These are phyloP conservation scores for Spizellomyces punctatus DNA, from an alignment of 192 early-diverging fungal genomes.

Conservation along the genomic window DNA sequence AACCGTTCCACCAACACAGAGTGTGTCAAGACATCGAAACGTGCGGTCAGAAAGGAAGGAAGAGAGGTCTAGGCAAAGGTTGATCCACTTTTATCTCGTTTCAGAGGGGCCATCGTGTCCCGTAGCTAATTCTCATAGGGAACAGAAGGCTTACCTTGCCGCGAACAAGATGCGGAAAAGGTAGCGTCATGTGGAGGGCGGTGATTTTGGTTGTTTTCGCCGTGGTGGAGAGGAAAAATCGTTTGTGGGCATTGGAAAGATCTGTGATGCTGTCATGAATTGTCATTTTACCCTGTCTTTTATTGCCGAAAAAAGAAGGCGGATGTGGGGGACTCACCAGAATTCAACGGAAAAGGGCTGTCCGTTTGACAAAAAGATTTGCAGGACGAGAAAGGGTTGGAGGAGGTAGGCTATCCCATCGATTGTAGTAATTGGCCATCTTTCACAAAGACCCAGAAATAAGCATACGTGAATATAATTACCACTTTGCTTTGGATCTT, in stretches of 20 bases:
- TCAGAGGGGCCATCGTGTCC: not conserved
- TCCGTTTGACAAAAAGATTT: constrained; percentile 38
- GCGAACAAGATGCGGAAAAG: constrained; percentile 31
- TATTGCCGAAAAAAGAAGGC: constrained; percentile 12
- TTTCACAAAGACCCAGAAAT: not conserved
- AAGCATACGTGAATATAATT: not conserved
- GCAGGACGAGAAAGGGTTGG: constrained; percentile 45
- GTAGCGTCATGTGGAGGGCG: constrained; percentile 44
- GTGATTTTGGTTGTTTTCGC: constrained; percentile 37
- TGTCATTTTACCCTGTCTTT: constrained; percentile 12
- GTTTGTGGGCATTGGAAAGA: constrained; percentile 38
- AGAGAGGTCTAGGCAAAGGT: constrained; percentile 45
- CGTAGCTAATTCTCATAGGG: not conserved
- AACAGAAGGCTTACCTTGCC: constrained; percentile 26
- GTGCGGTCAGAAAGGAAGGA: constrained; percentile 41
- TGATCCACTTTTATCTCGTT: constrained; percentile 39
- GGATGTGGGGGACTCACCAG: not conserved
- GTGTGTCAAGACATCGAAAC: constrained; percentile 39
- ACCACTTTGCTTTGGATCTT: constrained; percentile 42
- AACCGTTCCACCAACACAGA: constrained; percentile 37
- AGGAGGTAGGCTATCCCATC: constrained; percentile 39
- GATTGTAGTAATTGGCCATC: not conserved
- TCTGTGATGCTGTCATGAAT: constrained; percentile 38
- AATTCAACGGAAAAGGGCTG: constrained; percentile 41
- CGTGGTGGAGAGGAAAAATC: constrained; percentile 50